Evolutionary conservation across 768 basidiomycete genomes (phyloP), one percentile per base, ranked within the genome.

Genomic region (Xerocomellus dryophilus): DNA sequence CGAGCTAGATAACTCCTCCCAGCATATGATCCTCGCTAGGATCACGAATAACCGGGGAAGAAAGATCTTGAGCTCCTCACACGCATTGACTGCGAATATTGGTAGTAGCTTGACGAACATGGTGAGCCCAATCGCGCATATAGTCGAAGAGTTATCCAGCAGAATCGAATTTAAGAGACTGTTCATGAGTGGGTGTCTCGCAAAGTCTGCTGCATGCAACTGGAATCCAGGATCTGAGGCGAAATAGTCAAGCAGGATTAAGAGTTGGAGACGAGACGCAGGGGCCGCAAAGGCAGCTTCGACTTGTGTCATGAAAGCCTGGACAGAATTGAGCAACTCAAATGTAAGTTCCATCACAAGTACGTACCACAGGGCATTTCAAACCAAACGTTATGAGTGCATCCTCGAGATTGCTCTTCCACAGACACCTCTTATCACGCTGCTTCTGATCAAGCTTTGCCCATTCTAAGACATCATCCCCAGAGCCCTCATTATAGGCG

Each of bases 341-440:
- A 40, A 36, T 25, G 51, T 56, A n/a, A 56, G 48, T 35, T 23
- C 29, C n/a, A 43, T 51, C 29, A 51, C 38, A 58, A 47, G 46
- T 49, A 74, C 86, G 57, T 65, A 90, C 90, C 73, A 83, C 70
- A 21, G 88, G 87, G 51, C 76, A 69, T 59, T 81, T 77, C 53
- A 82, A 66, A 43, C 84, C 89, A 63, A 82, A 86, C 48, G 74
- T 78, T 38, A 90, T 74, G 39, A 93, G 74, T 18, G 88, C 78
- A 60, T 88, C 85, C 66, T 92, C 88, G 55, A 93, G 73, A 65
- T 90, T 93, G 27, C 73, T 69, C 69, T 90, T 92, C 90, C 90
- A 93, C 25, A 79, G 73, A 14, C 77, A 74, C 59, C 79, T 76
- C 63, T 76, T 78, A 50, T 81, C 79, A 47, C 84, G 78, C 61